Conservation (phyloP, 176 grass and related monocot genomes). For the Tuctoria greenei region DNA sequence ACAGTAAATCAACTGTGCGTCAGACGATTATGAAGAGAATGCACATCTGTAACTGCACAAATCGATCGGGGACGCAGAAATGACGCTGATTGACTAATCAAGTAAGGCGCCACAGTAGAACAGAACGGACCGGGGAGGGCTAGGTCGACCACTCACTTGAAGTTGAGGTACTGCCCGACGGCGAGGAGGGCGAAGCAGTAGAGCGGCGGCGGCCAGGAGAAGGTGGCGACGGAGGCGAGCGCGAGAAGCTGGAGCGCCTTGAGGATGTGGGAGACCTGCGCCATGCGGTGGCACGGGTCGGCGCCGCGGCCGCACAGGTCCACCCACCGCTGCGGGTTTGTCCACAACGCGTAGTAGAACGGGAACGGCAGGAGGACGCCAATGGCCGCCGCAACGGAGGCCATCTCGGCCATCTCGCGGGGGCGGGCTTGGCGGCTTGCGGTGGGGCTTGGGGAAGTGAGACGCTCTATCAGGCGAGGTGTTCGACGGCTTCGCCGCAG, state of each 20-base stretch:
- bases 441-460: not conserved
- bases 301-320: conserved; percentile 66
- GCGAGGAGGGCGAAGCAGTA: conserved; percentile 60
- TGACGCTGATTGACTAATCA: not conserved
- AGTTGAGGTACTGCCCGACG: conserved; percentile 82
- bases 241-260: conserved; percentile 78
- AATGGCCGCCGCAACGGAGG: conserved; percentile 16
- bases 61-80: not conserved
- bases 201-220: conserved; percentile 63
- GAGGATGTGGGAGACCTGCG: conserved; percentile 77
- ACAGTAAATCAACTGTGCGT: not conserved
- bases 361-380: conserved; percentile 73
- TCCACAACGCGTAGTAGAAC: conserved; percentile 87
- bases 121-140: not conserved
- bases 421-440: not conserved
- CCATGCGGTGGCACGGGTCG: conserved; percentile 82
- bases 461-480: not conserved
- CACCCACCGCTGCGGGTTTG: conserved; percentile 70
- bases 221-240: conserved; percentile 68
- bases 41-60: not conserved
- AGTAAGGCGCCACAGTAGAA: not conserved
- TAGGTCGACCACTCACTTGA: conserved; percentile 59
- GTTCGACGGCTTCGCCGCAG: conserved; percentile 39
- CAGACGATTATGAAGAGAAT: not conserved
- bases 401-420: not conserved